These are phyloP conservation scores for Cryptococcus floricola DNA, from an alignment of 1,284 basidiomycete genomes.

Conservation along the genomic window DNA sequence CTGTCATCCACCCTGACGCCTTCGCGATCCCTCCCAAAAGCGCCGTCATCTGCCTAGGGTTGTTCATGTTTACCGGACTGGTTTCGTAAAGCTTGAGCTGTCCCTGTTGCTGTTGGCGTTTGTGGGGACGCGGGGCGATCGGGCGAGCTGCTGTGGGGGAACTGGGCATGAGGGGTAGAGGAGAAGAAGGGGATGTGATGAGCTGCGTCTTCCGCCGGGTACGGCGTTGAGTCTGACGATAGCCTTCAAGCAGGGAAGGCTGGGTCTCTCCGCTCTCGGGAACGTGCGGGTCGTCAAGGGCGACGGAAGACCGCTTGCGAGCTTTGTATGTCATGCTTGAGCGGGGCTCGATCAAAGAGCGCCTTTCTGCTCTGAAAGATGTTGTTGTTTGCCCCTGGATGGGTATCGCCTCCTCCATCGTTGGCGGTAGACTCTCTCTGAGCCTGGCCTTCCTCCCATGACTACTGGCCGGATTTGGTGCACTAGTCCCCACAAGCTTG, in stretches of 20 bases:
- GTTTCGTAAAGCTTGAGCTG: not conserved
- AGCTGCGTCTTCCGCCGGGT: not conserved
- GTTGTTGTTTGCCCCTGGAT: too few species aligned
- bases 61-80: not conserved
- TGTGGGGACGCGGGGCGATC: not conserved
- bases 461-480: not conserved
- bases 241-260: not conserved
- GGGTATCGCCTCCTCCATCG: too few species aligned
- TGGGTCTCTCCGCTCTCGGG: not conserved
- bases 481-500: not conserved
- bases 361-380: too few species aligned
- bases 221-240: not conserved
- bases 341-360: too few species aligned
- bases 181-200: not conserved
- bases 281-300: too few species aligned
- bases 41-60: not conserved
- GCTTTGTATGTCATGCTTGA: too few species aligned
- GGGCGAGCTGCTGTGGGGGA: not conserved
- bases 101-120: not conserved
- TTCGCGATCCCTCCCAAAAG: conserved; percentile 1
- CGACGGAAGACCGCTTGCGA: too few species aligned
- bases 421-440: too few species aligned
- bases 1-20: not conserved
- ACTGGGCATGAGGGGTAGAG: not conserved
- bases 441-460: not conserved